Conservation (phyloP, 2,329 filamentous ascomycete species). For the Colletotrichum eleusines region DNA sequence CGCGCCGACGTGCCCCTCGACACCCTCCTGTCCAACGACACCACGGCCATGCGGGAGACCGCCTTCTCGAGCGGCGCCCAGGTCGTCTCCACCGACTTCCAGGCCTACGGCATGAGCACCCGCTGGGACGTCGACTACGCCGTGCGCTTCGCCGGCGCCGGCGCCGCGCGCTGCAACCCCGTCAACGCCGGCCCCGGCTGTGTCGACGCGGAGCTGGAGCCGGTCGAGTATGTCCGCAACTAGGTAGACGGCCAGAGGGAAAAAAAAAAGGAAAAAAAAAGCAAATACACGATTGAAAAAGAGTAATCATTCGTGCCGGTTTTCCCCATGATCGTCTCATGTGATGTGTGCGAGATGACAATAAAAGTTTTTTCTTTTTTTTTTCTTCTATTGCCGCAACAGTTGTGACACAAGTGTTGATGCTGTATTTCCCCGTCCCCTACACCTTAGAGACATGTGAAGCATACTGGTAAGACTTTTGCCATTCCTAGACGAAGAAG, state of each 20-base stretch:
- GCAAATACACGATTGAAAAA: too few relatives aligned
- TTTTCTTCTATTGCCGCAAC: background rate
- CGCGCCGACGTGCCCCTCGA: conserved; percentile 59
- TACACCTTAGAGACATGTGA: background rate
- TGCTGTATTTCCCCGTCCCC: background rate
- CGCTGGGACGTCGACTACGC: conserved; percentile 62
- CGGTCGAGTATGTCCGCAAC: conserved; percentile 42
- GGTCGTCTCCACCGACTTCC: conserved; percentile 63
- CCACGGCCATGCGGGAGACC: conserved; percentile 54
- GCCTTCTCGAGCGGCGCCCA: conserved; percentile 62
- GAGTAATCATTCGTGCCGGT: background rate
- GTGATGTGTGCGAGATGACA: background rate
- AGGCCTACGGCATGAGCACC: conserved; percentile 58
- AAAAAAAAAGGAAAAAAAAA: too few relatives aligned
- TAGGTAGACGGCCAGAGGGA: background rate
- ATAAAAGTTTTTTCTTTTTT: background rate
- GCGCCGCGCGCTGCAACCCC: conserved; percentile 50
- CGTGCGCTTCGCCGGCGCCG: conserved; percentile 45
- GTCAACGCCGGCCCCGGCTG: conserved; percentile 44
- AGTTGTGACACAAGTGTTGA: background rate
- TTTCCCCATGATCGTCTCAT: fast-evolving
- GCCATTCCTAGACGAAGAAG: background rate
- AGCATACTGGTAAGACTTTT: background rate
- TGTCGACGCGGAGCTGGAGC: conserved; percentile 43
- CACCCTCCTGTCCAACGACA: conserved; percentile 56